Base-by-base conservation (phyloP, 2,329 filamentous ascomycete genomes). In the Apiospora rasikravindrae region DNA sequence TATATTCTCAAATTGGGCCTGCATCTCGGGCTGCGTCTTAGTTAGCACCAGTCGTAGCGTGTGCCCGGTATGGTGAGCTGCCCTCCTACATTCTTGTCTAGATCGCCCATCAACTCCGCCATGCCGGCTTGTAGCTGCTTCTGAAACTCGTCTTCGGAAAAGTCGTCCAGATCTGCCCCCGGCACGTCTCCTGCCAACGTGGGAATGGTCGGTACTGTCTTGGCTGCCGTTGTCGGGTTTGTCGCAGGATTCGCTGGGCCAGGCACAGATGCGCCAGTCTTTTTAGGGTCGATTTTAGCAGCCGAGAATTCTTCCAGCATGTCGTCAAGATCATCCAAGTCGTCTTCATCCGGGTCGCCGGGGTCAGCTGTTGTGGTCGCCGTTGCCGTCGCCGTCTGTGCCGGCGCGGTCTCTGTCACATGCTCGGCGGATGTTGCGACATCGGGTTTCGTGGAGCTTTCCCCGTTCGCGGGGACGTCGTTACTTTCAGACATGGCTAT, bases 241-340 rank as follows among this genome's bases (percentile, higher is more conserved):
- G 74, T 76, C 33, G 77, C 71, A 47, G 73, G 71, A 2, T 75
- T 70, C 70, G n/a, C 40, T 74, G 1, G 69, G 22, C 64, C 77
- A 24, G 80, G 69, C 7, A 80, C 53, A 72, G 71, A 71, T 70
- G 77, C 71, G 73, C 81, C 78, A n/a, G 40, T 26, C 29, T 81
- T 79, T 80, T 86, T 87, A 77, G 83, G 79, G 76, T 89, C 84
- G 72, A 91, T 77, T 76, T 91, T 90, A 69, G 87, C 86, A 40
- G 92, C 84, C 57, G 92, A 91, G 83, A 99, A 99, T 75, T 98
- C 93, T 80, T 98, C 94, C 37, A 99, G 91, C 82, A 98, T 93
- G 77, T 98, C 96, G 83, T 99, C 96, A 64, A 99, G 86, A 78
- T 98, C 96, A 79, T 98, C 94, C 26, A 96, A 85, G 77, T 96